Conservation (phyloP, 345 rosid species). For the Syzygium jambos region DNA sequence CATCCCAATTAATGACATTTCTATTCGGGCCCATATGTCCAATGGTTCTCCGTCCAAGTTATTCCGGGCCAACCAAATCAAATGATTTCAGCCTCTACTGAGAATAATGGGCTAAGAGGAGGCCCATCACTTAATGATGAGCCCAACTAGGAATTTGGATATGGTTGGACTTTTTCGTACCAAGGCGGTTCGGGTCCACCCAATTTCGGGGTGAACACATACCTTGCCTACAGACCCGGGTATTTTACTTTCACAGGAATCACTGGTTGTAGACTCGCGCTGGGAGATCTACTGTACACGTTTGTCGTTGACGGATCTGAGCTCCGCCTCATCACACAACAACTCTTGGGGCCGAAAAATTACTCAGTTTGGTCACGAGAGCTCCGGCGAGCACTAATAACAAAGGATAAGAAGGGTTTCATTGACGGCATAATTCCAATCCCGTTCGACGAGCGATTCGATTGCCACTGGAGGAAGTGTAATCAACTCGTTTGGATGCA, state of each 20-base stretch:
- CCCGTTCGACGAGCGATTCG: fast-evolving
- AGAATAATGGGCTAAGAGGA: too few relatives aligned
- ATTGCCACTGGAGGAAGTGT: not conserved
- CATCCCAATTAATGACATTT: too few relatives aligned
- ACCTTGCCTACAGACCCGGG: not conserved
- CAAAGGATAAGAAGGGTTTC: not conserved
- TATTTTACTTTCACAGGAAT: not conserved
- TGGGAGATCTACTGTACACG: not conserved
- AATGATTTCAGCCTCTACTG: too few relatives aligned
- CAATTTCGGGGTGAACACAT: not conserved
- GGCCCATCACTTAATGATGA: too few relatives aligned
- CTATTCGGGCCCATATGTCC: too few relatives aligned
- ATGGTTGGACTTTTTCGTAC: too few relatives aligned
- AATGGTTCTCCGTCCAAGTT: too few relatives aligned
- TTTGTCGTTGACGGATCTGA: not conserved
- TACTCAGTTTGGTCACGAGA: not conserved
- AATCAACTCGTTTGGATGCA: not conserved
- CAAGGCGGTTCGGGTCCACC: not conserved
- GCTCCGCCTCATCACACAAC: not conserved
- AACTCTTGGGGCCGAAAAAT: not conserved
- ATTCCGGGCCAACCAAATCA: too few relatives aligned
- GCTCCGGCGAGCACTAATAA: not conserved
- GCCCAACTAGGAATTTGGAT: too few relatives aligned
- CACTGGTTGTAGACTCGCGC: not conserved
- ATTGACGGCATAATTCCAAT: not conserved